A percentile compares a stretch with the other conserved stretches of the same genome.
Conservation (phyloP, 768 basidiomycete genomes). For the Hericium coralloides region DNA sequence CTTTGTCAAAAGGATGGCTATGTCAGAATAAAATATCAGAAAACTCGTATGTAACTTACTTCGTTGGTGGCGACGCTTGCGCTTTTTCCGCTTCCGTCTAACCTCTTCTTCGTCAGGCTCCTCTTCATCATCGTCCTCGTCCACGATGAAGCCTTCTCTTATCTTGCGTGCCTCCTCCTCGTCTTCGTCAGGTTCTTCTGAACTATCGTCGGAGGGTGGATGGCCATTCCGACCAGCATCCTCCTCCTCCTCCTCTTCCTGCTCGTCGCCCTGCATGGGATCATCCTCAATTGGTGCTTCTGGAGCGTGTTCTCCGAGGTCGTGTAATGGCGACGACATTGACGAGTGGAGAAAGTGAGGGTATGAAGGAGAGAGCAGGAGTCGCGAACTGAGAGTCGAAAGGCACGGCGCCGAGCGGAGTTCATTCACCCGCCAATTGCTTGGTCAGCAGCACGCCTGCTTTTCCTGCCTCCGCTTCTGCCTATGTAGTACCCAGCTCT, state of each 20-base stretch:
- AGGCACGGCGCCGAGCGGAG: not conserved
- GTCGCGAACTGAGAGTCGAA: not conserved
- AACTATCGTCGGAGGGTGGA: slow-evolving; percentile 71
- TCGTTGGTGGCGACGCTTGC: slow-evolving; percentile 56
- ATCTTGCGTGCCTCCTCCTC: slow-evolving; percentile 78
- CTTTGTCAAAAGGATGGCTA: slow-evolving; percentile 20
- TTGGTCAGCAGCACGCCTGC: not conserved
- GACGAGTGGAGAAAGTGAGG: slow-evolving; percentile 20
- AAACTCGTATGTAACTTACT: slow-evolving; percentile 27
- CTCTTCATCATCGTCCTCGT: slow-evolving; percentile 82
- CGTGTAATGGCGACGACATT: slow-evolving; percentile 52
- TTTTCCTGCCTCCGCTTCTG: not conserved
- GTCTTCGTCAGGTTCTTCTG: slow-evolving; percentile 86
- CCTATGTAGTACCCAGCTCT: too few species aligned
- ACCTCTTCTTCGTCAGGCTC: slow-evolving; percentile 51
- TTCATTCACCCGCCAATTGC: slow-evolving; percentile 5
- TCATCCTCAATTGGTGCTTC: slow-evolving; percentile 27
- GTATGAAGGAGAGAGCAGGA: slow-evolving; percentile 9
- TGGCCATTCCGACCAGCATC: slow-evolving; percentile 24
- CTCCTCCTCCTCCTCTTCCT: slow-evolving; percentile 40
- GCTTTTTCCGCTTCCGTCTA: slow-evolving; percentile 51
- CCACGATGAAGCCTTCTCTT: slow-evolving; percentile 87
- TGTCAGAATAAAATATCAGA: slow-evolving; percentile 7
- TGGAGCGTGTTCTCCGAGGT: slow-evolving; percentile 26
- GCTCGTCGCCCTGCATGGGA: slow-evolving; percentile 45